Percentiles rank a stretch among this genome's conserved stretches.
Conservation (phyloP, 177 flowering plant species). For the Telopea speciosissima region DNA sequence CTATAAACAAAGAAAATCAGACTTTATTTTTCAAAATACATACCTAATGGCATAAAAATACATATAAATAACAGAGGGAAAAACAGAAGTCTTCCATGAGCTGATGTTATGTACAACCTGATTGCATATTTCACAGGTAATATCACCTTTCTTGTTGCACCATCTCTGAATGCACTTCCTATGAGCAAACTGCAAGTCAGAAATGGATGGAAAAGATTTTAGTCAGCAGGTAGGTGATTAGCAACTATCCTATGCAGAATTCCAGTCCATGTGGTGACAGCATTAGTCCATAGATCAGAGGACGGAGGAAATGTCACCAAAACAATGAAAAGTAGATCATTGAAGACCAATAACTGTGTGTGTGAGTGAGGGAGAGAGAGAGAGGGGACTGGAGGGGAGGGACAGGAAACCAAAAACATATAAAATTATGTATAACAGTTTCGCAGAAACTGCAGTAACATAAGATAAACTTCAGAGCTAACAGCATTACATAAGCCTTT, state of each 20-base stretch:
- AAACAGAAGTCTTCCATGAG: neutral
- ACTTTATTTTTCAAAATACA: neutral
- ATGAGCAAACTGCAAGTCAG: conserved; percentile 56
- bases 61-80: neutral
- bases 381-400: too few species aligned
- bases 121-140: conserved; percentile 64
- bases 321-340: neutral
- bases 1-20: conserved; percentile 17
- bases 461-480: neutral
- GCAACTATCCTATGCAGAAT: conserved; percentile 1
- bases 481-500: neutral
- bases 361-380: too few species aligned
- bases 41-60: neutral
- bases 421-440: too few species aligned
- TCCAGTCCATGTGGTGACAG: neutral
- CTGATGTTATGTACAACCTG: conserved; percentile 48
- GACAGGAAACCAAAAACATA: too few species aligned
- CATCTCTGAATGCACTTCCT: conserved; percentile 72
- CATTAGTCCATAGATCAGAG: neutral
- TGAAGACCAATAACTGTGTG: too few species aligned
- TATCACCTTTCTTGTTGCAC: conserved; percentile 68
- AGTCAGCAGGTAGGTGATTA: conserved; percentile 1
- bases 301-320: neutral
- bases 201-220: neutral
- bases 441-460: neutral